Conservation (phyloP, 345 rosid species). For the Sonneratia alba region DNA sequence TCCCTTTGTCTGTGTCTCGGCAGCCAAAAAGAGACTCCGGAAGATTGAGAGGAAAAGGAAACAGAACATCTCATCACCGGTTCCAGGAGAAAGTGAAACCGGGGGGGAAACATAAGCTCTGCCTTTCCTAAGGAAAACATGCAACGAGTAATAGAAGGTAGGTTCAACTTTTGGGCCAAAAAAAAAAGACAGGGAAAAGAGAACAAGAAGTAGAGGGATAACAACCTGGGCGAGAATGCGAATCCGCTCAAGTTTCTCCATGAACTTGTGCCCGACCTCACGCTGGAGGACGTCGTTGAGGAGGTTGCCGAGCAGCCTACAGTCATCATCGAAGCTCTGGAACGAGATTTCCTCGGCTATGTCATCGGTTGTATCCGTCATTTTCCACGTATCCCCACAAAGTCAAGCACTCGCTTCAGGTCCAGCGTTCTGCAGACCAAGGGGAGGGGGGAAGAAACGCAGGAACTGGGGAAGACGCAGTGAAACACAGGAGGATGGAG, state of each 20-base stretch:
- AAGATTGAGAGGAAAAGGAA: not conserved
- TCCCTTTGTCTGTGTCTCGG: too few species aligned
- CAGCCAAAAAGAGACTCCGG: too few species aligned
- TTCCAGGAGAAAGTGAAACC: slow-evolving; percentile 12
- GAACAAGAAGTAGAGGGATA: not conserved
- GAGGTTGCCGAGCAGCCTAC: slow-evolving; percentile 78
- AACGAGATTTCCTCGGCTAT: slow-evolving; percentile 89
- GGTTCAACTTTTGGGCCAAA: too few species aligned
- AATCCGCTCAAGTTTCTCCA: slow-evolving; percentile 64
- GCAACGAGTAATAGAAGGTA: not conserved
- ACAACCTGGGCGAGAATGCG: slow-evolving; percentile 75
- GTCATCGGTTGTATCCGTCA: slow-evolving; percentile 97
- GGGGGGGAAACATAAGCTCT: slow-evolving; percentile 17
- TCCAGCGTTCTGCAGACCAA: too few species aligned
- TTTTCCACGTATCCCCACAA: slow-evolving; percentile 8
- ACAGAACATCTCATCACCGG: slow-evolving; percentile 68
- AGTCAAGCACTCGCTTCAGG: not conserved
- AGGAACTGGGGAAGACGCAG: slow-evolving; percentile 1
- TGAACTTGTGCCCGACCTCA: slow-evolving; percentile 54
- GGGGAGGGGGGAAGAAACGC: not conserved
- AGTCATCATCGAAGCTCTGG: slow-evolving; percentile 88
- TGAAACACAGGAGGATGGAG: not conserved
- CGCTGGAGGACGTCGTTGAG: slow-evolving; percentile 77
- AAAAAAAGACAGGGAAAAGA: too few species aligned
- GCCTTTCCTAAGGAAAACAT: slow-evolving; percentile 11